These are phyloP conservation scores for Retiboletus fuscus DNA, from an alignment of 1,284 basidiomycete species.

Conservation along the genomic window DNA sequence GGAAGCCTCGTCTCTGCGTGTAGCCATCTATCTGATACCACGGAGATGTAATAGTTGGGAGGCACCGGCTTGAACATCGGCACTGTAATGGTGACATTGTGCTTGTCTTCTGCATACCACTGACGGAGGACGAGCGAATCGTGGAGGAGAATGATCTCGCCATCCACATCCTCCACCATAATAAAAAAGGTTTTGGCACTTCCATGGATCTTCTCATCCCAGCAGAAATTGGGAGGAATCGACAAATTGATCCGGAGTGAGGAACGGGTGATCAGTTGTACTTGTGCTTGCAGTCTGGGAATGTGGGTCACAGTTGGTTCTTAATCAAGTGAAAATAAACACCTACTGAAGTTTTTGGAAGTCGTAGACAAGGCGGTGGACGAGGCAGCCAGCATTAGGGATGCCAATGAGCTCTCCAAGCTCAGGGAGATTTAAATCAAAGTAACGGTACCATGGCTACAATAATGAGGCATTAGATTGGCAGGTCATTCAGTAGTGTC, in stretches of 20 bases:
- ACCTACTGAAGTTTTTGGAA: constrained; percentile 93
- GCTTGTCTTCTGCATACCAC: constrained; percentile 92
- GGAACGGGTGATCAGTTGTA: constrained; percentile 92
- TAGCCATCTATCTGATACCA: constrained; percentile 93
- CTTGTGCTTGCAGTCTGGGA: constrained; percentile 86
- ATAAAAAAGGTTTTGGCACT: constrained; percentile 91
- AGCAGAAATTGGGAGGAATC: constrained; percentile 95
- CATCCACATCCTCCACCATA: constrained; percentile 96
- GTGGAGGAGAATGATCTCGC: constrained; percentile 94
- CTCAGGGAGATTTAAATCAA: constrained; percentile 86
- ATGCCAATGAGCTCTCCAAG: constrained; percentile 94
- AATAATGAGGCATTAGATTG: constrained; percentile 18
- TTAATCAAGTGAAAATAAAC: background rate
- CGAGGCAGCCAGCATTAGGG: constrained; percentile 89
- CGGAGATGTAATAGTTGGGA: constrained; percentile 96
- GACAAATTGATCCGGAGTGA: constrained; percentile 90
- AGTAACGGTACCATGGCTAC: constrained; percentile 94
- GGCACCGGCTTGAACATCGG: constrained; percentile 97
- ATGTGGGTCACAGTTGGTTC: background rate
- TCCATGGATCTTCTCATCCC: constrained; percentile 96
- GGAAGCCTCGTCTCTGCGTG: constrained; percentile 95
- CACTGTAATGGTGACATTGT: constrained; percentile 93
- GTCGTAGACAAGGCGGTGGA: constrained; percentile 93
- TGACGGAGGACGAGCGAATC: constrained; percentile 93
- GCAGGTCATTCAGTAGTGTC: background rate